Conservation (phyloP, 257 asterid species). For the Eustoma russellianum region DNA sequence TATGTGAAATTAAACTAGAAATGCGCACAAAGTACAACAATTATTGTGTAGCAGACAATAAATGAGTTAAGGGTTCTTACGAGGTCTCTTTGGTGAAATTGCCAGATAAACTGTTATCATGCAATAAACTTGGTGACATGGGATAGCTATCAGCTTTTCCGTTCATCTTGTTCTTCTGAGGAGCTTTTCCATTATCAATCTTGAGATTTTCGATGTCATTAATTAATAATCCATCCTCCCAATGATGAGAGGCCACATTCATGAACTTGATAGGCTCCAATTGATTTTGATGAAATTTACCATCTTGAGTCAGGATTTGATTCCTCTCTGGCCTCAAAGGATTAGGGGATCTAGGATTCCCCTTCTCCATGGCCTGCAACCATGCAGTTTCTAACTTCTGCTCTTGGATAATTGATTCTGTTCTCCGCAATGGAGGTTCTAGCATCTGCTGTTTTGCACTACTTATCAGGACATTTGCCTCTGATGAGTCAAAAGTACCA, state of each 20-base stretch:
- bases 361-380: slow-evolving; percentile 85
- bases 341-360: slow-evolving; percentile 51
- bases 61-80: slow-evolving; percentile 42
- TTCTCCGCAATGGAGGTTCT: slow-evolving; percentile 53
- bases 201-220: slow-evolving; percentile 53
- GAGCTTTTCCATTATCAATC: slow-evolving; percentile 31
- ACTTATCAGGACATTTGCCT: slow-evolving; percentile 19
- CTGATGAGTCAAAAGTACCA: slow-evolving; percentile 17
- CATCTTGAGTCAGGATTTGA: slow-evolving; percentile 79
- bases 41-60: too few relatives aligned
- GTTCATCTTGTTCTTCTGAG: slow-evolving; percentile 33
- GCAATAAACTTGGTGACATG: slow-evolving; percentile 84
- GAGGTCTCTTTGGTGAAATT: slow-evolving; percentile 53
- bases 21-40: too few relatives aligned
- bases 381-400: slow-evolving; percentile 88
- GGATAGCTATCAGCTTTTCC: slow-evolving; percentile 44
- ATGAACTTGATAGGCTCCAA: slow-evolving; percentile 21
- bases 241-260: slow-evolving; percentile 37
- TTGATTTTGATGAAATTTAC: slow-evolving; percentile 27
- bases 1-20: too few relatives aligned
- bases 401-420: slow-evolving; percentile 73
- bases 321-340: slow-evolving; percentile 75
- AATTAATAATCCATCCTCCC: slow-evolving; percentile 61
- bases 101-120: slow-evolving; percentile 39
- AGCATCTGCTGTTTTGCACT: slow-evolving; percentile 36